Base-by-base conservation (phyloP, 768 basidiomycete genomes). In the Pseudohyphozyma bogoriensis region DNA sequence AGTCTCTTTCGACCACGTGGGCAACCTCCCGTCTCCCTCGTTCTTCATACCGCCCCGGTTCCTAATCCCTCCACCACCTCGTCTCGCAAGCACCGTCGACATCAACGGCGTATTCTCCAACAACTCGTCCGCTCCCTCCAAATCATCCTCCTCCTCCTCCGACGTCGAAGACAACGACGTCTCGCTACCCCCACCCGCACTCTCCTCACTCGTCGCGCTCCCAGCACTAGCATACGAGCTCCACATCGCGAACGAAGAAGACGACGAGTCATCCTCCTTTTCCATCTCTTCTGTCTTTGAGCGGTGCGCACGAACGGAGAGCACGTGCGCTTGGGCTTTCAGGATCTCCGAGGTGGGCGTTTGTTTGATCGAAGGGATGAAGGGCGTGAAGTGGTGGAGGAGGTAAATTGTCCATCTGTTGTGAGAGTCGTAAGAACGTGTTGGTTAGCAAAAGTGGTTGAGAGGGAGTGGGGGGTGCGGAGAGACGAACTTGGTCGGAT, bases 401-500 rank as follows among this genome's bases (percentile, higher is more conserved):
- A 73, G 51, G 26, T 80, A 69, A 44, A 87, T 87, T 45, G 83
- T 78, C 86, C 85, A 87, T 74, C 53, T 54, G 29, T 4, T 7
- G 12, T 6, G 37, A 32, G 29, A 16, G 28, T 29, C 16, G 15
- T 10, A 39, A 53, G 52, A 6, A n/a, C n/a, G n/a, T n/a, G n/a
- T n/a, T n/a, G n/a, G n/a, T 20, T 24, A 51, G 18, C 31, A n/a
- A 8, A 8, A 47, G 18, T n/a, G 9, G 46, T n/a, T 9, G n/a
- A 2, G 46, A 47, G 3, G 46, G 26, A 47, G n/a, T 5, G 13
- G 50, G 10, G 50, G 13, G 13, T 7, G 26, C 18, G 39, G 8
- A 18, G 52, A 28, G n/a, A 29, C 53, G 28, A 4, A 54, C 53
- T 87, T 87, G 2, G 84, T 84, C 0, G 86, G 85, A 72, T 89